Percentiles rank a stretch among this genome's conserved stretches.
phyloP scores from a whole-genome alignment of 2,329 filamentous ascomycete species.

The Sclerotinia trifoliorum region DNA sequence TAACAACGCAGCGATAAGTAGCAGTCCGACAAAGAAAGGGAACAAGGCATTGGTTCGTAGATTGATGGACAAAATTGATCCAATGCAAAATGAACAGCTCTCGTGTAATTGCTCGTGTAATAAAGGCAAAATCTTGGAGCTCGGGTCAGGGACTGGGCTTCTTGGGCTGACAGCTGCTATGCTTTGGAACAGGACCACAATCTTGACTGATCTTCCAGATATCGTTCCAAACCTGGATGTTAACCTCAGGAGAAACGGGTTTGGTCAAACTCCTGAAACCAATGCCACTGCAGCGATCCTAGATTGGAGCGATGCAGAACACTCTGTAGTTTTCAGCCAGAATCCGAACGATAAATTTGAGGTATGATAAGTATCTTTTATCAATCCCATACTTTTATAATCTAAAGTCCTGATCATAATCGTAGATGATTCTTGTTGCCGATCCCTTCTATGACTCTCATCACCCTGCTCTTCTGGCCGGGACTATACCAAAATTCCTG shows the following conservation, averaged over 20 bases:
- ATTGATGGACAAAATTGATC: background rate
- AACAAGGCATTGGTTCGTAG: background rate
- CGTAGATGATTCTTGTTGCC: constrained; percentile 73
- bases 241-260: constrained; percentile 64
- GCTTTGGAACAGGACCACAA: constrained; percentile 63
- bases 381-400: constrained; percentile 10
- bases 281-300: constrained; percentile 62
- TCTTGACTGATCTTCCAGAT: constrained; percentile 79
- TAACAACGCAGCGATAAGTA: background rate
- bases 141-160: constrained; percentile 90
- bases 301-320: constrained; percentile 49
- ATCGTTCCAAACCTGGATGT: constrained; percentile 78
- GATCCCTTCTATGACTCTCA: constrained; percentile 85
- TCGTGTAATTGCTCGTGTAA: background rate
- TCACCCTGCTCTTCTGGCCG: constrained; percentile 72
- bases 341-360: constrained; percentile 49
- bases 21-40: background rate
- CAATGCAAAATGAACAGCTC: background rate
- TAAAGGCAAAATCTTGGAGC: constrained; percentile 58
- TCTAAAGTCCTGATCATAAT: background rate
- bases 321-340: constrained; percentile 32
- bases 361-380: constrained; percentile 23
- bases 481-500: constrained; percentile 69
- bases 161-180: constrained; percentile 81
- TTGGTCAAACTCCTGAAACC: constrained; percentile 56